Conservation (phyloP, 139 green algal species). For the Gonium pectorale region DNA sequence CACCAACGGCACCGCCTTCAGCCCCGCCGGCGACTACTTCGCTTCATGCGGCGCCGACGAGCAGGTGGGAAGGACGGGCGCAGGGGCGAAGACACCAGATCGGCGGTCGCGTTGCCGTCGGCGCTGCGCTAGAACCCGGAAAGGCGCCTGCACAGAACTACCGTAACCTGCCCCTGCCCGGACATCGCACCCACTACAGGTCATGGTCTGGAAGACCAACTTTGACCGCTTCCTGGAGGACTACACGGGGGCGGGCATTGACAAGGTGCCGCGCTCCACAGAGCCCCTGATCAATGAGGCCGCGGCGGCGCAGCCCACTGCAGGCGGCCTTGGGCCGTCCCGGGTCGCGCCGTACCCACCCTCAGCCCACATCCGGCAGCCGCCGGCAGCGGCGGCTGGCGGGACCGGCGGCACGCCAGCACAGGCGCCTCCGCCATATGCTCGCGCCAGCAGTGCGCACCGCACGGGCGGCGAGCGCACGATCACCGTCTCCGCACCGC, state of each 20-base stretch:
- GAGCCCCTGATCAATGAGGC: constrained; percentile 15
- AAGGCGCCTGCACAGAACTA: too few relatives aligned
- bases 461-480: neutral
- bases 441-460: too few relatives aligned
- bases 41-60: constrained; percentile 84
- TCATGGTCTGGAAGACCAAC: constrained; percentile 93
- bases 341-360: neutral
- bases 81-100: too few relatives aligned
- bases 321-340: neutral
- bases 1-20: constrained; percentile 76
- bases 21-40: constrained; percentile 86
- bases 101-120: too few relatives aligned
- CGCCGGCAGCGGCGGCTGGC: neutral
- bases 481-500: neutral
- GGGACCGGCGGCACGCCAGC: neutral
- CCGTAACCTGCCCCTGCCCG: neutral
- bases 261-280: constrained; percentile 11
- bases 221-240: constrained; percentile 86
- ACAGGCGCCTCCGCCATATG: too few relatives aligned
- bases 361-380: neutral
- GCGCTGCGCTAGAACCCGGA: too few relatives aligned
- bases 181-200: constrained; percentile 42
- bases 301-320: neutral
- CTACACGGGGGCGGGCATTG: constrained; percentile 54
- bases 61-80: constrained; percentile 61